A percentile compares a stretch with the other conserved stretches of the same genome.
phyloP scores from a whole-genome alignment of 1,139 yeast genomes.

The Scheffersomyces quercinus region DNA sequence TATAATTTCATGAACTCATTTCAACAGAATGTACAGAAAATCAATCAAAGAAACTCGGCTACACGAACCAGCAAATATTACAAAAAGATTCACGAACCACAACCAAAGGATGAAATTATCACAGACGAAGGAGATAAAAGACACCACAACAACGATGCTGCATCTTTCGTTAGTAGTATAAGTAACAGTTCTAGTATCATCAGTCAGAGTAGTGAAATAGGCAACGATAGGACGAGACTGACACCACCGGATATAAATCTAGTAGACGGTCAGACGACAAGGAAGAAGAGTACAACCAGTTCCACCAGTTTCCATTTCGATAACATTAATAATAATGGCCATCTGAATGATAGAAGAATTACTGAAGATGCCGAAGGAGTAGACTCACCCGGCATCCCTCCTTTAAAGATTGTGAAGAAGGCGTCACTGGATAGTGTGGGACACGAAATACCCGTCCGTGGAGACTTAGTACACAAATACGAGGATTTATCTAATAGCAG shows the following conservation, averaged over 20 bases:
- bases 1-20: constrained; percentile 43
- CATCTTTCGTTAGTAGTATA: constrained; percentile 25
- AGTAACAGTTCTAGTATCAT: constrained; percentile 28
- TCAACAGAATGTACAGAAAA: constrained; percentile 37
- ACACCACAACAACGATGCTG: constrained; percentile 9
- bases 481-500: constrained; percentile 6
- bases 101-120: constrained; percentile 4
- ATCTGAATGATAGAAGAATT: too few relatives aligned
- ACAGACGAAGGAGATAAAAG: constrained; percentile 5
- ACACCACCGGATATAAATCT: neutral
- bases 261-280: too few relatives aligned
- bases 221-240: neutral
- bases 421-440: constrained; percentile 2
- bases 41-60: constrained; percentile 12
- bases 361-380: too few relatives aligned
- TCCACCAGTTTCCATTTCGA: constrained; percentile 9
- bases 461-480: constrained; percentile 27
- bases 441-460: constrained; percentile 33
- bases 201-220: constrained; percentile 11
- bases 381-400: too few relatives aligned
- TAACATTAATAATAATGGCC: constrained; percentile 1
- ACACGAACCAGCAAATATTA: constrained; percentile 36
- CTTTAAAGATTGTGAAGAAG: too few relatives aligned
- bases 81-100: constrained; percentile 26
- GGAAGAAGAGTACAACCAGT: neutral